Evolutionary conservation across 176 grass and related monocot species (phyloP).

Genomic region (Juncus effusus): DNA sequence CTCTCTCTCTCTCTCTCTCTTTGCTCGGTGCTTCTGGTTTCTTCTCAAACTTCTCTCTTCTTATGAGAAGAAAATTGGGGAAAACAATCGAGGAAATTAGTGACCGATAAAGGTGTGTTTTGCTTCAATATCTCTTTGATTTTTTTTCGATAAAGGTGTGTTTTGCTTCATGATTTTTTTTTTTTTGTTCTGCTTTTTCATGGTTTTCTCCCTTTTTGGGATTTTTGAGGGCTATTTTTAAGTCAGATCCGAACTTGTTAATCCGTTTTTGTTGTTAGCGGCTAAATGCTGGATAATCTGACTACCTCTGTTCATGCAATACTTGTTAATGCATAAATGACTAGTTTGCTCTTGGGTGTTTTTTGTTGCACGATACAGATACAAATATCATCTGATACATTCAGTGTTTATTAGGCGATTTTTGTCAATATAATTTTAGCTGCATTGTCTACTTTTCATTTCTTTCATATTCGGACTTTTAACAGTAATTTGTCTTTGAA

Average conservation of each 20-base stretch:
- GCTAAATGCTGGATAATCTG: background rate
- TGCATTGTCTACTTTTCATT: too few species aligned
- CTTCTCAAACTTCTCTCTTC: background rate
- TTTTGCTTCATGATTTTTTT: background rate
- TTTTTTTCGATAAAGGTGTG: slow-evolving; percentile 17
- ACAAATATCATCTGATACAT: too few species aligned
- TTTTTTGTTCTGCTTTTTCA: background rate
- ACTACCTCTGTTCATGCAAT: background rate
- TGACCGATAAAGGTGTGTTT: slow-evolving; percentile 21
- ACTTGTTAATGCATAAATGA: background rate
- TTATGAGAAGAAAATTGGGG: background rate
- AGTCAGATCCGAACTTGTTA: slow-evolving; percentile 26
- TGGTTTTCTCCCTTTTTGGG: background rate
- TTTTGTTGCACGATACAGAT: too few species aligned
- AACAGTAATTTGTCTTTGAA: too few species aligned
- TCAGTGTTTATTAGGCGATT: too few species aligned
- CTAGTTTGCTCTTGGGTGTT: too few species aligned
- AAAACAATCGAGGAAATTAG: background rate
- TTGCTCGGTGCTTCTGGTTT: background rate
- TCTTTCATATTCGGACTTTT: too few species aligned
- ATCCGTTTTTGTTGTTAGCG: background rate
- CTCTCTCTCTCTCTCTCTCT: slow-evolving; percentile 4
- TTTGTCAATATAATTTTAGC: too few species aligned
- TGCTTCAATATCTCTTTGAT: background rate
- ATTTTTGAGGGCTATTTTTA: slow-evolving; percentile 9